Conservation (phyloP, 257 asterid genomes). For the Fraxinus pennsylvanica region DNA sequence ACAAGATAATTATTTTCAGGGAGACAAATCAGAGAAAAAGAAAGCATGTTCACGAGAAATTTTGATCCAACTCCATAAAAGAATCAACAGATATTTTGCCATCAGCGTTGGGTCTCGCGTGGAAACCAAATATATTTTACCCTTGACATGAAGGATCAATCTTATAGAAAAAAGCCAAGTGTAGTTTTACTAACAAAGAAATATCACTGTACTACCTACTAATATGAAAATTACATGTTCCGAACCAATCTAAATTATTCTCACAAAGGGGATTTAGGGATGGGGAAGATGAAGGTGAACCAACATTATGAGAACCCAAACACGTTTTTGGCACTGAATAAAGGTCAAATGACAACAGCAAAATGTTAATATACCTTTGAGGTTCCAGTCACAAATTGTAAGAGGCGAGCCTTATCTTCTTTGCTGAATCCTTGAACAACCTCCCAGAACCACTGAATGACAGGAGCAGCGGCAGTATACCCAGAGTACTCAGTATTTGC, state of each 20-base stretch:
- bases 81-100: background rate
- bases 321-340: background rate
- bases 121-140: background rate
- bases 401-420: conserved; percentile 92
- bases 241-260: background rate
- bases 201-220: no score
- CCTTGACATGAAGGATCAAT: background rate
- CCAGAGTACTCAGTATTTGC: conserved; percentile 93
- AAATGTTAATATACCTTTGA: conserved; percentile 59
- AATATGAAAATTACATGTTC: no score
- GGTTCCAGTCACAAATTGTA: conserved; percentile 95
- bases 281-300: conserved; percentile 1
- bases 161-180: background rate
- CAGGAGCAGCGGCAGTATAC: conserved; percentile 79
- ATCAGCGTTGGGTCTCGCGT: background rate
- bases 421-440: conserved; percentile 89
- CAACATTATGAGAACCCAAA: background rate
- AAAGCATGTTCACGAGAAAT: background rate
- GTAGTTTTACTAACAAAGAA: background rate
- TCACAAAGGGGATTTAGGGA: background rate
- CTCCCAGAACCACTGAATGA: conserved; percentile 98
- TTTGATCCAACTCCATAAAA: background rate
- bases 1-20: background rate
- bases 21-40: background rate
- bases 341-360: background rate